These are phyloP conservation scores for Globisporangium paddicum DNA, from an alignment of 352 stramenopile species.

Conservation along the genomic window DNA sequence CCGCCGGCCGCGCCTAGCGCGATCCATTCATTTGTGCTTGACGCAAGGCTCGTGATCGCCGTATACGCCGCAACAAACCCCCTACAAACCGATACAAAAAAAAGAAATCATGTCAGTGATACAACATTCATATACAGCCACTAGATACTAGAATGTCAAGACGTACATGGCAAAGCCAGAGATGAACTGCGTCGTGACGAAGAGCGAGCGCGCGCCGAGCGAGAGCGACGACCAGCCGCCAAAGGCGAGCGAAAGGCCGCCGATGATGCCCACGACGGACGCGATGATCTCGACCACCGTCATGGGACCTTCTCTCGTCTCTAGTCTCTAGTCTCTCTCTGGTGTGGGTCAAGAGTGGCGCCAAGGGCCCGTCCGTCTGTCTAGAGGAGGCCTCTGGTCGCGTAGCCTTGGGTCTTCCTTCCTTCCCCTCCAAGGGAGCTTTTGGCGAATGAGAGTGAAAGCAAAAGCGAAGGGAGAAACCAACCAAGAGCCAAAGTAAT, in stretches of 20 bases:
- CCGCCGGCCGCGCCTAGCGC: constrained; percentile 54
- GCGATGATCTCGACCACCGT: constrained; percentile 60
- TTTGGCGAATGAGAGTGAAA: constrained; percentile 1
- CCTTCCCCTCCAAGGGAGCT: not conserved
- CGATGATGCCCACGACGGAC: constrained; percentile 70
- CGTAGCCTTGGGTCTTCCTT: too few species aligned
- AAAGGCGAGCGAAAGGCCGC: constrained; percentile 81
- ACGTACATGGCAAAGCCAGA: constrained; percentile 84
- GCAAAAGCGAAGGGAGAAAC: constrained; percentile 25
- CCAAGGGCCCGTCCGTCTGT: not conserved
- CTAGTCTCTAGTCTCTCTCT: constrained; percentile 4
- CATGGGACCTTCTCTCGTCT: constrained; percentile 8
- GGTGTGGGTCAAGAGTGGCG: not conserved
- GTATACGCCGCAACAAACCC: constrained; percentile 69
- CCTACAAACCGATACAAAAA: constrained; percentile 18
- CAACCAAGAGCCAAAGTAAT: not conserved
- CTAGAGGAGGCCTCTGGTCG: too few species aligned
- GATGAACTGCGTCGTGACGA: constrained; percentile 75
- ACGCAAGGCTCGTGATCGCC: constrained; percentile 48
- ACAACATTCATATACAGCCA: too few species aligned
- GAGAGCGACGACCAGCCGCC: constrained; percentile 84
- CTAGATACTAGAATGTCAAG: too few species aligned
- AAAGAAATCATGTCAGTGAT: constrained; percentile 11
- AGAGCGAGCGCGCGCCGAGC: constrained; percentile 79
- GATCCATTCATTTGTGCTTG: constrained; percentile 74